Percentiles rank a stretch among this genome's conserved stretches.
These are phyloP conservation scores for Fistulinella prunicolor DNA, from an alignment of 768 basidiomycete genomes.

Conservation along the genomic window DNA sequence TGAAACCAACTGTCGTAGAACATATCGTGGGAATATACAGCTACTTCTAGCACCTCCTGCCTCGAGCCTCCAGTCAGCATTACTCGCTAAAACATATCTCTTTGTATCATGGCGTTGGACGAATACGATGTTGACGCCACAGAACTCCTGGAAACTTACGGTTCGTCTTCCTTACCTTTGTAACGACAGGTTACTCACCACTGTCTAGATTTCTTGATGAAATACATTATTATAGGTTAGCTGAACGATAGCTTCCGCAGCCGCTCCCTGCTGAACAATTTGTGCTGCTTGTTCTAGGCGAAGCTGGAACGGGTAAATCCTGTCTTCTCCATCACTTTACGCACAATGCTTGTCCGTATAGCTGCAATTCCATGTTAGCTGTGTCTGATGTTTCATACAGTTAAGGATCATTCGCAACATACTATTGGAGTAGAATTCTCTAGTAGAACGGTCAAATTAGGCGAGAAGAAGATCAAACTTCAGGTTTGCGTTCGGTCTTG, in stretches of 20 bases:
- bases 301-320: conserved; percentile 96
- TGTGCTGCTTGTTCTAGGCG: conserved; percentile 50
- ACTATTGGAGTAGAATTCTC: conserved; percentile 99
- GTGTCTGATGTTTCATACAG: conserved; percentile 40
- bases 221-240: conserved; percentile 94
- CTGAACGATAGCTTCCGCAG: conserved; percentile 1
- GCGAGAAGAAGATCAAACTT: conserved; percentile 92
- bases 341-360: conserved; percentile 85
- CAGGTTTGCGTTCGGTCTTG: conserved; percentile 57
- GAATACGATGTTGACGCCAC: conserved; percentile 82
- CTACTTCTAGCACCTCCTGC: neutral
- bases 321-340: conserved; percentile 96
- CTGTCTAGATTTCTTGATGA: conserved; percentile 90
- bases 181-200: conserved; percentile 14
- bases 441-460: conserved; percentile 87
- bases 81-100: neutral
- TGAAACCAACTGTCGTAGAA: neutral
- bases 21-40: conserved; percentile 23
- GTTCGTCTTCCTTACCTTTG: conserved; percentile 38
- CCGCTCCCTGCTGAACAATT: conserved; percentile 6
- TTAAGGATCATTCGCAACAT: conserved; percentile 95
- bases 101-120: conserved; percentile 51
- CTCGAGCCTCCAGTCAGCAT: neutral
- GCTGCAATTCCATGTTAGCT: neutral
- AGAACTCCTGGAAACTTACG: conserved; percentile 92